A percentile compares a stretch with the other conserved stretches of the same genome.
phyloP scores from a whole-genome alignment of 1,284 basidiomycete genomes.

The Wallemia mellicola region DNA sequence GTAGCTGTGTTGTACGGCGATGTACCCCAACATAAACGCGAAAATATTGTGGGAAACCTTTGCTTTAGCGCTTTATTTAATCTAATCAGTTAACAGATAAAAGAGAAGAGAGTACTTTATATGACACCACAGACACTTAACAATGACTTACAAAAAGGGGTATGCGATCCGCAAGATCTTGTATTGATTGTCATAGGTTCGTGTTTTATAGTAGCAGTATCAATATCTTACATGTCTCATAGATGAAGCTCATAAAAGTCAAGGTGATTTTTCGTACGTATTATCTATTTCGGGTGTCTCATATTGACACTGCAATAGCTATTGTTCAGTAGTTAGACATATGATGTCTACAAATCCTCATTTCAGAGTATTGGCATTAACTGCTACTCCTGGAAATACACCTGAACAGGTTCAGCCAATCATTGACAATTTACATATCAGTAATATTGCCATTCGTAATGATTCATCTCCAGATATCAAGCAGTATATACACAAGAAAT shows the following conservation, averaged over 20 bases:
- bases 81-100: conserved; percentile 25
- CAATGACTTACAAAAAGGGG: conserved; percentile 48
- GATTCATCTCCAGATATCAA: conserved; percentile 69
- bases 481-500: conserved; percentile 63
- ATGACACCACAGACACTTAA: conserved; percentile 91
- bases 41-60: conserved; percentile 10
- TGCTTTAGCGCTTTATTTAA: background rate
- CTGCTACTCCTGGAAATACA: conserved; percentile 72
- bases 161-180: conserved; percentile 47
- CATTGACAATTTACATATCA: conserved; percentile 88
- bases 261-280: background rate
- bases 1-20: conserved; percentile 68
- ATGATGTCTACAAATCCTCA: conserved; percentile 81
- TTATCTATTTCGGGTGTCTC: background rate
- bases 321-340: conserved; percentile 60
- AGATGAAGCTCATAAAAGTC: background rate
- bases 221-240: background rate
- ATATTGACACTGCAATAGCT: conserved; percentile 34
- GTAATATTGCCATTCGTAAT: conserved; percentile 75
- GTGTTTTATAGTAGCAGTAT: conserved; percentile 5
- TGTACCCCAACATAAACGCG: conserved; percentile 22
- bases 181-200: conserved; percentile 50
- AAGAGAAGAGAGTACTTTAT: conserved; percentile 69
- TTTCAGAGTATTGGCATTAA: conserved; percentile 74
- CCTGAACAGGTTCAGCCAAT: conserved; percentile 65